These are phyloP conservation scores for Fusarium begoniae DNA, from an alignment of 2,329 filamentous ascomycete genomes.

Conservation along the genomic window DNA sequence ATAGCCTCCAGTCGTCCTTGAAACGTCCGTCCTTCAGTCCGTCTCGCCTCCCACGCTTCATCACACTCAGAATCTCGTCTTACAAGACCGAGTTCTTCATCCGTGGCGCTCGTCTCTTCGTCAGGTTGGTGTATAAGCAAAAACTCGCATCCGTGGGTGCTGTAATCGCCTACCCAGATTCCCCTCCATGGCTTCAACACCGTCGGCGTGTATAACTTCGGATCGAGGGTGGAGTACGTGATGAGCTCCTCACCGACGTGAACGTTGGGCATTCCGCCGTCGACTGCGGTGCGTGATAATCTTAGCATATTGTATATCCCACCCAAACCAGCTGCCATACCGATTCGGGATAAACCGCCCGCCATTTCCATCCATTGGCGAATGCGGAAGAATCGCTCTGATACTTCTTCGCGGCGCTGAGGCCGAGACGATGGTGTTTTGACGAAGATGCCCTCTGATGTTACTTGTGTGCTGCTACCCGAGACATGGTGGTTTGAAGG, in stretches of 20 bases:
- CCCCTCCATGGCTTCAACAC: constrained; percentile 83
- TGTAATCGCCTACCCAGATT: constrained; percentile 93
- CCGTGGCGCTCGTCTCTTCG: constrained; percentile 49
- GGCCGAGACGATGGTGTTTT: constrained; percentile 52
- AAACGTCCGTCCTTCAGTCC: constrained; percentile 61
- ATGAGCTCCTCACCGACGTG: constrained; percentile 65
- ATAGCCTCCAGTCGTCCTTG: constrained; percentile 80
- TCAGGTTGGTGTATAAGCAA: constrained; percentile 80
- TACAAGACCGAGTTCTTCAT: constrained; percentile 53
- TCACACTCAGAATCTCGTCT: constrained; percentile 55
- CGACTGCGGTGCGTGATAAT: constrained; percentile 20
- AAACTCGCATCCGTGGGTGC: constrained; percentile 88
- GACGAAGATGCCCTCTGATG: constrained; percentile 35
- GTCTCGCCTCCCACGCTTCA: constrained; percentile 56
- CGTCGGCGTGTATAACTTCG: constrained; percentile 81
- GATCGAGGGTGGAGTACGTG: constrained; percentile 77
- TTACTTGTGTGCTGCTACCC: constrained; percentile 40
- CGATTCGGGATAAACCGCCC: constrained; percentile 44
- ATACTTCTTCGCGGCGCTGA: constrained; percentile 65
- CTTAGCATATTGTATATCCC: constrained; percentile 28
- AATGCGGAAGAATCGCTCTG: constrained; percentile 76
- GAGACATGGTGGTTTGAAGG: constrained; percentile 67
- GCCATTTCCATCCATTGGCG: constrained; percentile 79
- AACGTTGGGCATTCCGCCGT: constrained; percentile 48
- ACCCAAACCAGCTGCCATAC: constrained; percentile 39